Conservation (phyloP, 2,329 filamentous ascomycete genomes). For the Endothia cerciana region DNA sequence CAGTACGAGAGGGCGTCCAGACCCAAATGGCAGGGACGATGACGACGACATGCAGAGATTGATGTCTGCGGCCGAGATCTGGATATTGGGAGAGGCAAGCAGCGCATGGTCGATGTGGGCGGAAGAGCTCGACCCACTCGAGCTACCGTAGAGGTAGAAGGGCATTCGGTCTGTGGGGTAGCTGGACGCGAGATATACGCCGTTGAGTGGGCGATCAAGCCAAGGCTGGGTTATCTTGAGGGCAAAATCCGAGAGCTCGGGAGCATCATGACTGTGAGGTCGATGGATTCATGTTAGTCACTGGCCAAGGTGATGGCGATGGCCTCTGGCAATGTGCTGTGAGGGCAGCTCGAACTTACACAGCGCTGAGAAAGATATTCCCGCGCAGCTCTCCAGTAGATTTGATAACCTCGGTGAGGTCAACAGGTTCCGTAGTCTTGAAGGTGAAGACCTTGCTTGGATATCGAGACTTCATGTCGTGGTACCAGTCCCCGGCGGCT, state of each 20-base stretch:
- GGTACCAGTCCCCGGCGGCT: conserved; percentile 31
- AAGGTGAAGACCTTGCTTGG: conserved; percentile 16
- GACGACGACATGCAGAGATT: not conserved
- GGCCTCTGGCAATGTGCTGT: not conserved
- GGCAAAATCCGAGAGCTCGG: not conserved
- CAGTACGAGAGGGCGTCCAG: conserved; percentile 34
- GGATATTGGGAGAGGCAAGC: conserved; percentile 45
- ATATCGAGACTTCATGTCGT: conserved; percentile 38
- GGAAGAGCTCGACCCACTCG: conserved; percentile 31
- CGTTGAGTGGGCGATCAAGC: conserved; percentile 41
- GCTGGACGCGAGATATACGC: conserved; percentile 37
- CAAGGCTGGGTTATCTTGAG: not conserved
- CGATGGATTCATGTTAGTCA: not conserved
- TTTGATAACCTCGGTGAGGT: conserved; percentile 34
- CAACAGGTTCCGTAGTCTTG: conserved; percentile 2
- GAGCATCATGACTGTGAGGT: not conserved
- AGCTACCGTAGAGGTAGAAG: conserved; percentile 49
- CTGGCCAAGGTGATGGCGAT: not conserved
- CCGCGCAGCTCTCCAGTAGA: conserved; percentile 28
- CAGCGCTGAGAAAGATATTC: conserved; percentile 1
- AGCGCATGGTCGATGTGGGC: conserved; percentile 49
- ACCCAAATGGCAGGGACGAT: conserved; percentile 34
- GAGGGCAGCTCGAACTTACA: conserved; percentile 2
- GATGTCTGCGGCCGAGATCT: conserved; percentile 17
- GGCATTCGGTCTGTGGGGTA: conserved; percentile 46